phyloP scores from a whole-genome alignment of 805 yeast genomes.

The Saccharomycopsis amapae region DNA sequence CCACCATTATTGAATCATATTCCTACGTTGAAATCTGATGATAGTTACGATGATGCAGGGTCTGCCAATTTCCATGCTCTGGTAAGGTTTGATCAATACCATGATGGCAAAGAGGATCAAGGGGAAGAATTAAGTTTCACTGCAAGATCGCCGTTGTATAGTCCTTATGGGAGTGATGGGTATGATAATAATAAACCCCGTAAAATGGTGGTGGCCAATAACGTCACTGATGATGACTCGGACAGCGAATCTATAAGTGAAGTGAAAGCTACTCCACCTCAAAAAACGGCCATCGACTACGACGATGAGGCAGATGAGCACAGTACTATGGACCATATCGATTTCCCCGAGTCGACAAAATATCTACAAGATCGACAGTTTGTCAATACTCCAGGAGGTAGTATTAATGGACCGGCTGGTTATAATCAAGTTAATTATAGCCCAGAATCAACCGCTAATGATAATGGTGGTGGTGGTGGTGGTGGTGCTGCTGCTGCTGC shows the following conservation, averaged over 20 bases:
- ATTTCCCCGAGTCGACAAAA: too few species aligned
- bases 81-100: not conserved
- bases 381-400: too few species aligned
- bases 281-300: too few species aligned
- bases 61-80: too few species aligned
- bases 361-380: too few species aligned
- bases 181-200: conserved; percentile 9
- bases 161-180: conserved; percentile 6
- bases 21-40: conserved; percentile 7
- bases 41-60: conserved; percentile 6
- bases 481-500: too few species aligned
- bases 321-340: too few species aligned
- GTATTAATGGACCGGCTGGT: too few species aligned
- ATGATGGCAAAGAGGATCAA: conserved; percentile 7
- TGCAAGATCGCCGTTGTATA: conserved; percentile 7
- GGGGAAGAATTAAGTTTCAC: conserved; percentile 6
- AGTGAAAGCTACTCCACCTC: too few species aligned
- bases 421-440: too few species aligned
- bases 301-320: not conserved
- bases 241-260: conserved; percentile 1
- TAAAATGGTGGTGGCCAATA: conserved; percentile 15
- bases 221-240: conserved; percentile 8
- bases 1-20: conserved; percentile 3
- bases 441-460: too few species aligned
- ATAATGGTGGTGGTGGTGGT: too few species aligned